Conservation (phyloP, 495 filamentous ascomycete species). For the Halenospora varia region DNA sequence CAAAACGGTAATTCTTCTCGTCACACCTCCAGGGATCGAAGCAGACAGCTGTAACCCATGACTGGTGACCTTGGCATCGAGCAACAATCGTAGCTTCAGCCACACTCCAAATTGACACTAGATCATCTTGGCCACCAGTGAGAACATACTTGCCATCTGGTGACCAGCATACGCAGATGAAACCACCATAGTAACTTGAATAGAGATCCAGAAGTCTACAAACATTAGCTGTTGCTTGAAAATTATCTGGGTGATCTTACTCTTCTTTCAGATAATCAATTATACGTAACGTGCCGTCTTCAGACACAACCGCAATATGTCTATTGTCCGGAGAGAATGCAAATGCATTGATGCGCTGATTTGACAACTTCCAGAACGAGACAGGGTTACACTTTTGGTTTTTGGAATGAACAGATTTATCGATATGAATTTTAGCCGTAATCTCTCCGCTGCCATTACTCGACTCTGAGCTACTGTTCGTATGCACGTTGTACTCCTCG, state of each 20-base stretch:
- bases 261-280: conserved; percentile 90
- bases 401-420: conserved; percentile 86
- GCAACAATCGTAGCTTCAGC: conserved; percentile 81
- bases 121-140: conserved; percentile 92
- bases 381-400: conserved; percentile 94
- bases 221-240: conserved; percentile 5
- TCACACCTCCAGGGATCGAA: conserved; percentile 98
- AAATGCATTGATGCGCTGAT: conserved; percentile 82
- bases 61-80: conserved; percentile 89
- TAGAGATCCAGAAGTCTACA: conserved; percentile 76
- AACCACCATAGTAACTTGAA: conserved; percentile 86
- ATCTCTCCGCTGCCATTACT: conserved; percentile 6
- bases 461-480: conserved; percentile 31
- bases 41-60: conserved; percentile 88
- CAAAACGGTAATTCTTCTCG: conserved; percentile 89
- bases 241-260: conserved; percentile 42
- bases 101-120: conserved; percentile 91
- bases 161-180: conserved; percentile 94
- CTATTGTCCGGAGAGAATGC: conserved; percentile 82
- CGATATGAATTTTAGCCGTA: conserved; percentile 48
- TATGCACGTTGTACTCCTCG: conserved; percentile 36
- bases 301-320: conserved; percentile 87
- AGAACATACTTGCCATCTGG: conserved; percentile 95
- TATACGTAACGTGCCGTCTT: conserved; percentile 84
- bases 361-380: conserved; percentile 84